Conservation (phyloP, 2,329 filamentous ascomycete genomes). For the Apiospora saccharicola region DNA sequence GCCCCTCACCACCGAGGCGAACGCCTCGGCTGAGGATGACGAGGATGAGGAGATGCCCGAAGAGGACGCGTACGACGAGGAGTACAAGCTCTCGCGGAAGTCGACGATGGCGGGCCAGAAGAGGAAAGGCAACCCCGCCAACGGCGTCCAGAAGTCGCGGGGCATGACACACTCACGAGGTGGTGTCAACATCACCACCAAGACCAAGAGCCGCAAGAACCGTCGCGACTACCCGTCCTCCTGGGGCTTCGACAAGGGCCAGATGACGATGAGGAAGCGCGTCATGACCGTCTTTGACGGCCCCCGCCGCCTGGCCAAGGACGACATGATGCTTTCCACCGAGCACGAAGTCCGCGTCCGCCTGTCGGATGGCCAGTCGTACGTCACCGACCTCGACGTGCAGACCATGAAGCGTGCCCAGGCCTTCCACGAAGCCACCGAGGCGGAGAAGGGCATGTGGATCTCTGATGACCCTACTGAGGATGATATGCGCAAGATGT, state of each 20-base stretch:
- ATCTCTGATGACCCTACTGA: conserved; percentile 74
- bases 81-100: conserved; percentile 56
- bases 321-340: conserved; percentile 98
- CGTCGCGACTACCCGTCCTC: conserved; percentile 91
- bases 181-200: conserved; percentile 65
- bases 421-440: conserved; percentile 79
- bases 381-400: conserved; percentile 92
- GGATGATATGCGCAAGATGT: conserved; percentile 67
- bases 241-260: conserved; percentile 90
- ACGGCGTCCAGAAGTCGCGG: conserved; percentile 70
- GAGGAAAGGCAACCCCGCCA: conserved; percentile 65
- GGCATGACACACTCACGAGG: conserved; percentile 82
- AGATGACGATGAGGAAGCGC: conserved; percentile 99
- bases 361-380: conserved; percentile 76
- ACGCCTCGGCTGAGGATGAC: conserved; percentile 61
- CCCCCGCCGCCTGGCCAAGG: conserved; percentile 86
- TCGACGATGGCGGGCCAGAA: conserved; percentile 56
- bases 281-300: conserved; percentile 94
- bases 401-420: conserved; percentile 89
- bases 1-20: conserved; percentile 52
- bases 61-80: conserved; percentile 68
- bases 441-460: conserved; percentile 89
- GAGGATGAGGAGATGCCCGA: conserved; percentile 65
- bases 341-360: conserved; percentile 92
- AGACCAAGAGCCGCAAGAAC: conserved; percentile 80